Evolutionary conservation across 2,329 filamentous ascomycete species (phyloP), one percentile per base, ranked within the genome.

Genomic region (Fusarium odoratissimum): DNA sequence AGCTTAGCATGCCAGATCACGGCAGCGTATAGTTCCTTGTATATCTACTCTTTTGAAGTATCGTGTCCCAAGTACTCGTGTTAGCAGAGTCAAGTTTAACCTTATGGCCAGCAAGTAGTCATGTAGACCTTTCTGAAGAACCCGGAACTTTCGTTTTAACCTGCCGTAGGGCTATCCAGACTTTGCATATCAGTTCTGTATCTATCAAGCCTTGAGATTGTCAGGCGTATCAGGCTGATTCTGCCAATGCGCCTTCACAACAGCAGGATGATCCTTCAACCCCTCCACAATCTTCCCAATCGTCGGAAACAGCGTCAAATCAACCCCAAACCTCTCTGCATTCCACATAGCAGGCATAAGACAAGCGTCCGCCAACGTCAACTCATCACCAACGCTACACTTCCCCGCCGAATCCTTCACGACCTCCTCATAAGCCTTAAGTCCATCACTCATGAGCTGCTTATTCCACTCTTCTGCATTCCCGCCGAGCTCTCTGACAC

Each of bases 331-430:
- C 28, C 87, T 81, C 79, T 87, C 79, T 0, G 89, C 89, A 16
- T 86, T 86, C 85, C 89, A 90, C 31, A 88, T 83, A 1, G 88
- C 89, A 8, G 90, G 89, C 59, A 90, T 78, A 28, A 91, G 78
- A 72, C 85, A 88, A 33, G 87, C 84, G 79, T 91, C 90, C 6
- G 90, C 90, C 72, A 91, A 68, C 0, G 86, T 89, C 6, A 91
- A 75, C 1, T 79, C 64, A 78, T 91, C 86, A 0, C 88, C 90
- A 8, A 89, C 85, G 5, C 87, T 89, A 72, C 86, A 91, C 37
- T 68, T 81, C 0, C 89, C 88, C 0, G 86, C 83, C 12, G 76
- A 80, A 65, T 60, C 74, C 25, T 67, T 71, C 0, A 79, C 77
- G 1, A 87, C 75, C 13, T 79, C 75, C 77, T 92, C 89, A 71